Conservation (phyloP, 2,329 filamentous ascomycete species). For the Penicillium capsulatum region DNA sequence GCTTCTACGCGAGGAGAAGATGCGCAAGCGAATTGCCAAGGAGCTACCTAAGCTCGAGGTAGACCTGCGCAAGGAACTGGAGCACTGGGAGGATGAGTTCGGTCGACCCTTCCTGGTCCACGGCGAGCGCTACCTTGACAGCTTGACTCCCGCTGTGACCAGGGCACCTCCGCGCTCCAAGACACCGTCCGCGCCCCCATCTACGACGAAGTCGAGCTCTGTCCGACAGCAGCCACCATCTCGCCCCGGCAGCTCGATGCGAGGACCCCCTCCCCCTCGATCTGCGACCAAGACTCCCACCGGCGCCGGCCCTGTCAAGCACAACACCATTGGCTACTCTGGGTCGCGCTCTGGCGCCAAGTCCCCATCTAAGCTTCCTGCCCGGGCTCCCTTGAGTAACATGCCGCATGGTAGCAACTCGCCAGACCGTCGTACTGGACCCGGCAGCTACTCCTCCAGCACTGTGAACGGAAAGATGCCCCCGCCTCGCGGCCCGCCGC, state of each 20-base stretch:
- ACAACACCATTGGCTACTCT: constrained; percentile 34
- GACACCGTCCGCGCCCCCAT: constrained; percentile 40
- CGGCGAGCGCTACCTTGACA: constrained; percentile 84
- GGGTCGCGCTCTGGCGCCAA: constrained; percentile 31
- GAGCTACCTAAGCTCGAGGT: constrained; percentile 86
- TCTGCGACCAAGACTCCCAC: constrained; percentile 48
- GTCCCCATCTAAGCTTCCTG: constrained; percentile 49
- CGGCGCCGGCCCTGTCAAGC: constrained; percentile 37
- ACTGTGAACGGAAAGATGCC: constrained; percentile 49
- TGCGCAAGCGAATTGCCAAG: constrained; percentile 94
- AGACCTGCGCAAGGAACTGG: constrained; percentile 77
- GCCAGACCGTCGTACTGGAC: constrained; percentile 62
- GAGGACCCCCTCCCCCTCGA: constrained; percentile 40
- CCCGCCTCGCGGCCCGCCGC: constrained; percentile 62
- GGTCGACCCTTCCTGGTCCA: constrained; percentile 89
- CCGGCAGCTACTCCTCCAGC: constrained; percentile 40
- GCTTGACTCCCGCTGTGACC: constrained; percentile 62
- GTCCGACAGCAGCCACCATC: constrained; percentile 27
- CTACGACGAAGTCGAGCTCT: constrained; percentile 25
- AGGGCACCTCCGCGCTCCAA: constrained; percentile 59
- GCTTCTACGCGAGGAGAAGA: constrained; percentile 92
- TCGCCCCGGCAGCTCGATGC: constrained; percentile 35
- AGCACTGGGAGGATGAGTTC: constrained; percentile 89
- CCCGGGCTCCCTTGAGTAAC: constrained; percentile 45
- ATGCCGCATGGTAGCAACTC: constrained; percentile 63